Evolutionary conservation across 2,329 filamentous ascomycete species (phyloP), one percentile per base, ranked within the genome.

Genomic region (Paecilomyces dactylethromorphus): DNA sequence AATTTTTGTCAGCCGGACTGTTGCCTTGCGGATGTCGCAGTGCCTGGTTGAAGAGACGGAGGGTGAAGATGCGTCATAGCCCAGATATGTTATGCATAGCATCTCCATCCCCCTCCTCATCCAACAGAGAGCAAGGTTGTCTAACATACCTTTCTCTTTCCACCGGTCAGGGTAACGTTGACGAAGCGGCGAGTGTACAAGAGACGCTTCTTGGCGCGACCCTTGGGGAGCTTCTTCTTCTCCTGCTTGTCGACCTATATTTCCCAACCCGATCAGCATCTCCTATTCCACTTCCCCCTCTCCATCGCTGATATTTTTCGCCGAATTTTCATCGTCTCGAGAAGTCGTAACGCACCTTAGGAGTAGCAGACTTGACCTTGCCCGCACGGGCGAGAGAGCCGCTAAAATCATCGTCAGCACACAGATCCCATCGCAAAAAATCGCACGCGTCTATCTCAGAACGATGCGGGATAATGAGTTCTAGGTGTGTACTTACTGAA

Each of bases 121-220:
- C 15, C 21, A 5, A 21, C 4, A n/a, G n/a, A 18, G 39, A 45
- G 26, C 26, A 29, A 18, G 39, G 21, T n/a, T 21, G 21, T 45
- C 39, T 6, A 26, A 24, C 83, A 73, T 77, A 92, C 90, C 90
- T 95, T 96, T 80, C 92, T 84, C 91, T 96, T 96, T 81, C 91
- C 92, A 78, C 90, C 91, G 65, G 91, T 92, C 79, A 94, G 83
- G 72, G 89, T 92, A 76, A 96, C 91, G 82, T 96, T 96, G 70
- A 96, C 91, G 83, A 96, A 96, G 73, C 92, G 91, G 78, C 91
- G 88, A 71, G 90, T 95, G 85, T 96, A 96, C 78, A 86, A 87
- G 79, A 93, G 88, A 76, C 91, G 87, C 90, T 96, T 96, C 82
- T 92, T 90, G 69, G 92, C 91, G 75, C 91, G 90, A 75, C 92